These are phyloP conservation scores for Tetrapisispora arboricola DNA, from an alignment of 805 yeast genomes.

Conservation along the genomic window DNA sequence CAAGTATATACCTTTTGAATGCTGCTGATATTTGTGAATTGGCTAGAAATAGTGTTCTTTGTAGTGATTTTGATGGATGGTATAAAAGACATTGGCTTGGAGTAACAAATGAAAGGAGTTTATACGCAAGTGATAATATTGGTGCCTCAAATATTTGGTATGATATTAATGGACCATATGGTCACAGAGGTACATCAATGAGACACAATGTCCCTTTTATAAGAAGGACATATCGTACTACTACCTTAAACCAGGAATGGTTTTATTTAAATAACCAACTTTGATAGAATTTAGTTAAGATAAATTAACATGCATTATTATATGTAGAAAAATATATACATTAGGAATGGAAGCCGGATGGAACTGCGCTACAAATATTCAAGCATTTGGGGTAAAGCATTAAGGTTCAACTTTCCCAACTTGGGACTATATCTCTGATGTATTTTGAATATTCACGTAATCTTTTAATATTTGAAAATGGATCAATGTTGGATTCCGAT, in stretches of 20 bases:
- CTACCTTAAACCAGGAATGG: constrained; percentile 25
- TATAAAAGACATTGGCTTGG: constrained; percentile 29
- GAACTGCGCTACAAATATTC: too few relatives aligned
- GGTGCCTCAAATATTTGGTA: constrained; percentile 23
- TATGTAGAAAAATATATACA: too few relatives aligned
- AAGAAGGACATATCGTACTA: constrained; percentile 21
- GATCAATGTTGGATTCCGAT: constrained; percentile 14
- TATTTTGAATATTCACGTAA: constrained; percentile 20
- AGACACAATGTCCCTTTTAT: constrained; percentile 26
- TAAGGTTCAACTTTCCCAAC: constrained; percentile 27
- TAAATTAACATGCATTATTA: too few relatives aligned
- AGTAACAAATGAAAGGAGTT: constrained; percentile 7
- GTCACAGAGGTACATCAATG: constrained; percentile 17
- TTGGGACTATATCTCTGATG: constrained; percentile 29
- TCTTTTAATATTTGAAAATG: constrained; percentile 9
- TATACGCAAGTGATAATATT: constrained; percentile 9
- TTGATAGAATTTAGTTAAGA: too few relatives aligned
- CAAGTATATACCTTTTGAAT: constrained; percentile 25
- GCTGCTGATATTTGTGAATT: constrained; percentile 28
- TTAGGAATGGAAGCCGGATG: too few relatives aligned
- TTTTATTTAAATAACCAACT: constrained; percentile 9
- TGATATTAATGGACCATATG: constrained; percentile 10
- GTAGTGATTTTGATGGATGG: constrained; percentile 25
- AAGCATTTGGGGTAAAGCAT: too few relatives aligned
- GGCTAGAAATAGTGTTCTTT: constrained; percentile 21